These are phyloP conservation scores for Cercospora sojina DNA, from an alignment of 2,329 filamentous ascomycete genomes.

Conservation along the genomic window DNA sequence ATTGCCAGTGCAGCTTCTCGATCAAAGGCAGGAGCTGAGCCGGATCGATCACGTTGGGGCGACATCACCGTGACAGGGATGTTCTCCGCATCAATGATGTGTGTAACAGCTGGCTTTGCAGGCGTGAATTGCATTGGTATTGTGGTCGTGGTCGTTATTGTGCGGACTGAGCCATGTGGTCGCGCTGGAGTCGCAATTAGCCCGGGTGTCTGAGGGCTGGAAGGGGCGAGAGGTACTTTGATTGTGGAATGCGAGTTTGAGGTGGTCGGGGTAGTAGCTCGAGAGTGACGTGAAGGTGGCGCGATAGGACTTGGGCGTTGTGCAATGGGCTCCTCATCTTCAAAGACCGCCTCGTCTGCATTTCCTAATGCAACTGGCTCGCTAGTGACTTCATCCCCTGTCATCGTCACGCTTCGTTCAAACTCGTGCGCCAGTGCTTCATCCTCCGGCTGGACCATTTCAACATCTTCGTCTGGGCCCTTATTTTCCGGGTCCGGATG, in stretches of 20 bases:
- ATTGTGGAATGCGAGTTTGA: slow-evolving; percentile 13
- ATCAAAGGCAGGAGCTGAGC: slow-evolving; percentile 40
- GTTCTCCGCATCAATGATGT: slow-evolving; percentile 25
- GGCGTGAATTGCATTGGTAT: slow-evolving; percentile 50
- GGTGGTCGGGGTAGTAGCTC: slow-evolving; percentile 6
- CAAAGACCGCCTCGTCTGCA: slow-evolving; percentile 15
- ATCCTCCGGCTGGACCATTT: slow-evolving; percentile 16
- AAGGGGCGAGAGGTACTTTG: slow-evolving; percentile 44
- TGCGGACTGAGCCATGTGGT: slow-evolving; percentile 40
- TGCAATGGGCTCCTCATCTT: slow-evolving; percentile 26
- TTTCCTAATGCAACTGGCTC: not conserved
- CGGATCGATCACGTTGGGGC: slow-evolving; percentile 19
- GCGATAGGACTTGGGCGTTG: slow-evolving; percentile 25
- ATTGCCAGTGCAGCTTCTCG: slow-evolving; percentile 73
- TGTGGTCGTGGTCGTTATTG: slow-evolving; percentile 50
- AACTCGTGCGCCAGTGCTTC: slow-evolving; percentile 14
- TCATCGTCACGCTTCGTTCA: slow-evolving; percentile 32
- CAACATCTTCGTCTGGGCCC: slow-evolving; percentile 17
- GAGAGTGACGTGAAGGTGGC: slow-evolving; percentile 14
- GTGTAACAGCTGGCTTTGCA: slow-evolving; percentile 31
- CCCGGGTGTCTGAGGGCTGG: slow-evolving; percentile 28
- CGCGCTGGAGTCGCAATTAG: slow-evolving; percentile 30
- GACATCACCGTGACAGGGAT: slow-evolving; percentile 23
- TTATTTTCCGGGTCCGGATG: slow-evolving; percentile 14
- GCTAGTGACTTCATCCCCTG: slow-evolving; percentile 14